Percentiles rank a stretch among this genome's conserved stretches.
phyloP scores from a whole-genome alignment of 1,139 yeast genomes.

The Blastobotrys ciferrii region DNA sequence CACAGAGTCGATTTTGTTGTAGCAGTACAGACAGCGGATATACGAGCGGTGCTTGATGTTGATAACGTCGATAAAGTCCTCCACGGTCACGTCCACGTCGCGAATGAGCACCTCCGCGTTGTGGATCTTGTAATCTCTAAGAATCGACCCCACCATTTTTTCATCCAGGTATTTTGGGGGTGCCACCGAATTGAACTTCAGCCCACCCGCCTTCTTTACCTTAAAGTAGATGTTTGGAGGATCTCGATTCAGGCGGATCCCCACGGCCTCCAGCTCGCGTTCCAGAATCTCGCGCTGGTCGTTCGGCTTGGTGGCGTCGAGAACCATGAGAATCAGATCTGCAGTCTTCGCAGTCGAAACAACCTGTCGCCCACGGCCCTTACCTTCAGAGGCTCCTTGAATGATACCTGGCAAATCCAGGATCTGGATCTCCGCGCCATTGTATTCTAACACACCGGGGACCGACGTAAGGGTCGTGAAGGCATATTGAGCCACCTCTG shows the following conservation, averaged over 20 bases:
- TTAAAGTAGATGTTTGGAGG: conserved; percentile 81
- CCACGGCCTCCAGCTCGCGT: conserved; percentile 88
- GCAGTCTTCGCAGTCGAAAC: conserved; percentile 95
- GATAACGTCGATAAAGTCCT: conserved; percentile 89
- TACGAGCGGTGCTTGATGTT: conserved; percentile 85
- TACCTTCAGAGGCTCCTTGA: conserved; percentile 95
- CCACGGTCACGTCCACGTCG: conserved; percentile 87
- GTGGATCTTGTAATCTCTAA: conserved; percentile 85
- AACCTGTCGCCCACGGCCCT: conserved; percentile 96
- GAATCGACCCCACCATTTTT: conserved; percentile 68
- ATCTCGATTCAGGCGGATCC: conserved; percentile 78
- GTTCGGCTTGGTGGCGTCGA: conserved; percentile 91
- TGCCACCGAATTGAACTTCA: conserved; percentile 73
- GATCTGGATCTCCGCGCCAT: conserved; percentile 95
- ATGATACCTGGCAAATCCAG: conserved; percentile 97
- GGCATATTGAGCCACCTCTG: conserved; percentile 92
- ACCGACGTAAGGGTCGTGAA: conserved; percentile 96
- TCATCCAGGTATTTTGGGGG: conserved; percentile 85
- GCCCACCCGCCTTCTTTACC: conserved; percentile 85
- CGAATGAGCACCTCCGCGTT: conserved; percentile 90
- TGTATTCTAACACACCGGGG: conserved; percentile 90
- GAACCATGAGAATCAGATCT: conserved; percentile 85
- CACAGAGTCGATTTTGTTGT: conserved; percentile 93
- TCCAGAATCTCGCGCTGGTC: conserved; percentile 87
- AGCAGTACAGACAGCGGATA: conserved; percentile 87